These are phyloP conservation scores for Zymoseptoria tritici DNA, from an alignment of 2,329 filamentous ascomycete genomes.

Conservation along the genomic window DNA sequence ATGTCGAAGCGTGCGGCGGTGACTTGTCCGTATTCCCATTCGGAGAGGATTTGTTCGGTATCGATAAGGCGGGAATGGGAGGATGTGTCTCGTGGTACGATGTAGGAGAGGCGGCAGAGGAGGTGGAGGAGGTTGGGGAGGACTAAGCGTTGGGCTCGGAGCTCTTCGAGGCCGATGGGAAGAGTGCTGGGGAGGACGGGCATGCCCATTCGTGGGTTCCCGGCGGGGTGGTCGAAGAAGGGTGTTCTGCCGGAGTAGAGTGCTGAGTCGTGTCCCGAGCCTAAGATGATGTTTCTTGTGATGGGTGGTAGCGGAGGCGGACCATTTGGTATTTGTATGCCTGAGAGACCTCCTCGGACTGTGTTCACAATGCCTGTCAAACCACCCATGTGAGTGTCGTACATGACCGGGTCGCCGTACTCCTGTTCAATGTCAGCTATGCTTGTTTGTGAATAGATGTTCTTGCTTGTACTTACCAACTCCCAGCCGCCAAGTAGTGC, in stretches of 20 bases:
- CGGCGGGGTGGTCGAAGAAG: constrained; percentile 7
- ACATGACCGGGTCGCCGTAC: constrained; percentile 12
- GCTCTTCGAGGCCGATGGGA: constrained; percentile 4
- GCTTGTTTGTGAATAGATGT: background rate
- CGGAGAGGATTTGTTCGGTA: constrained; percentile 6
- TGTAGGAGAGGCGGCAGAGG: constrained; percentile 3
- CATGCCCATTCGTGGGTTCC: background rate
- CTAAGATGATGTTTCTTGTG: constrained; percentile 9
- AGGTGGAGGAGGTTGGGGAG: constrained; percentile 11
- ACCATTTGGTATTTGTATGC: constrained; percentile 4
- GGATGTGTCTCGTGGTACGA: constrained; percentile 5
- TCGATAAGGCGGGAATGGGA: constrained; percentile 3
- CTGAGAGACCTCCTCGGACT: constrained; percentile 12
- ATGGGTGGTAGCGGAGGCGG: background rate
- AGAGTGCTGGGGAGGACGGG: constrained; percentile 5
- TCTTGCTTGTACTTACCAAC: constrained; percentile 8
- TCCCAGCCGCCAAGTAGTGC: constrained; percentile 18
- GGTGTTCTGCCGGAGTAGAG: constrained; percentile 11
- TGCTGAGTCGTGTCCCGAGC: constrained; percentile 13
- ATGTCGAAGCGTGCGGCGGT: constrained; percentile 11
- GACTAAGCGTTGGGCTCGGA: constrained; percentile 8
- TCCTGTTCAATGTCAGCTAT: constrained; percentile 6
- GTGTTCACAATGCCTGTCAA: constrained; percentile 13
- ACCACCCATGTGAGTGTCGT: constrained; percentile 17
- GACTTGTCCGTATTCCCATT: constrained; percentile 5